A percentile compares a stretch with the other conserved stretches of the same genome.
phyloP scores from a whole-genome alignment of 1,284 basidiomycete genomes.

The Agroathelia rolfsii region DNA sequence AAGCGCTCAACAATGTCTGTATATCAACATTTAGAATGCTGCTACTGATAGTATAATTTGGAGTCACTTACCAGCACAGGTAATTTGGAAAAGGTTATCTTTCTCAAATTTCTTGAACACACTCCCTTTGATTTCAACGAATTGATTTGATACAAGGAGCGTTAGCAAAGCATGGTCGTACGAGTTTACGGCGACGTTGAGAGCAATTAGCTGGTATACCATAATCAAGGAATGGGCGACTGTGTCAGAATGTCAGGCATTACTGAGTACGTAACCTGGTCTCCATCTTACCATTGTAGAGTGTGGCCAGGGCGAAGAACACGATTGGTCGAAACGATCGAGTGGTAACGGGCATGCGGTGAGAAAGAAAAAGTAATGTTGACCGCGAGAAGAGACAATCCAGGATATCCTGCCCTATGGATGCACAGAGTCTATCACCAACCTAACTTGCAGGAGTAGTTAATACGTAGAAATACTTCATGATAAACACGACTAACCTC shows the following conservation, averaged over 20 bases:
- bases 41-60: slow-evolving; percentile 1
- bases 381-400: slow-evolving; percentile 94
- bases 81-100: slow-evolving; percentile 98
- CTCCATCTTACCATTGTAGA: slow-evolving; percentile 84
- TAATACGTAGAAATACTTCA: background rate
- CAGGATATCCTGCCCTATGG: slow-evolving; percentile 95
- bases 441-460: slow-evolving; percentile 75
- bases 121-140: slow-evolving; percentile 98
- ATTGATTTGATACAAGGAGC: slow-evolving; percentile 94
- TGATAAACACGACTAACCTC: too few relatives aligned
- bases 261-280: slow-evolving; percentile 10
- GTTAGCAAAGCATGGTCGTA: slow-evolving; percentile 96
- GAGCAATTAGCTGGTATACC: slow-evolving; percentile 90
- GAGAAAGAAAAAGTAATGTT: slow-evolving; percentile 72
- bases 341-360: slow-evolving; percentile 45
- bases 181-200: slow-evolving; percentile 98
- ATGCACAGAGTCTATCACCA: slow-evolving; percentile 89
- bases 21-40: slow-evolving; percentile 4
- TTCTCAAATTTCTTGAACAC: slow-evolving; percentile 99
- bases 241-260: slow-evolving; percentile 21
- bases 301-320: slow-evolving; percentile 77
- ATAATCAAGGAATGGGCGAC: slow-evolving; percentile 90
- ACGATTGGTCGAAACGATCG: slow-evolving; percentile 69
- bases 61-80: slow-evolving; percentile 71
- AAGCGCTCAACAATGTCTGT: slow-evolving; percentile 97